Percentiles rank a stretch among this genome's conserved stretches.
phyloP scores from a whole-genome alignment of 495 filamentous ascomycete species.

The Rhypophila decipiens region DNA sequence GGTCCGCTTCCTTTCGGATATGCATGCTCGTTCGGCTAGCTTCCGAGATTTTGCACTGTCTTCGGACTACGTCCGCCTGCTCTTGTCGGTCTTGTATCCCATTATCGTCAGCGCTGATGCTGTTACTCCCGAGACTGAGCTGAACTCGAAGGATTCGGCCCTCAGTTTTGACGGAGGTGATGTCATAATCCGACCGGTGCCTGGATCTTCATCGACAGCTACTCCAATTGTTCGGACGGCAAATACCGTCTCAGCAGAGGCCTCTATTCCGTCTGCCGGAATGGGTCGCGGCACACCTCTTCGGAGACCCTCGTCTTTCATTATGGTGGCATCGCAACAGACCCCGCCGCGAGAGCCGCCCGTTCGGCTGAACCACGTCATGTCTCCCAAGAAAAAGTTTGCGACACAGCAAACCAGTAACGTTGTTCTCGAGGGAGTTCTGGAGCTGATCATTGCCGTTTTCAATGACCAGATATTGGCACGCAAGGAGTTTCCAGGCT shows the following conservation, averaged over 20 bases:
- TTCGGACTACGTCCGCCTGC: constrained; percentile 70
- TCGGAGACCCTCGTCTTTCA: constrained; percentile 79
- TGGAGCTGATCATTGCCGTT: constrained; percentile 68
- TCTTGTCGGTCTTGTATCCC: constrained; percentile 76
- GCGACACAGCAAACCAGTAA: constrained; percentile 52
- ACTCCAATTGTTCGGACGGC: constrained; percentile 67
- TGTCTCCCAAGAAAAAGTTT: constrained; percentile 50
- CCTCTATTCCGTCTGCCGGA: constrained; percentile 27
- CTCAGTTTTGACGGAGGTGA: constrained; percentile 82
- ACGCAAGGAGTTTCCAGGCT: constrained; percentile 84
- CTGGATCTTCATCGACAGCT: constrained; percentile 42
- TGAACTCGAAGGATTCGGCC: constrained; percentile 68
- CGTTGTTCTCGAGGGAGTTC: constrained; percentile 63
- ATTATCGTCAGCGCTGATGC: constrained; percentile 77
- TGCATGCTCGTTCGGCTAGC: constrained; percentile 62
- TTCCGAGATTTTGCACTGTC: constrained; percentile 76
- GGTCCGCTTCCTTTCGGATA: constrained; percentile 69
- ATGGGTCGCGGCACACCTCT: constrained; percentile 49
- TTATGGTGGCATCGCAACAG: constrained; percentile 71
- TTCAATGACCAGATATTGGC: constrained; percentile 77
- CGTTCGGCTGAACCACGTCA: constrained; percentile 55
- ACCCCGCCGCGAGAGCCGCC: constrained; percentile 47
- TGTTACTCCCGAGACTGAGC: constrained; percentile 73
- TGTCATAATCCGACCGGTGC: constrained; percentile 70
- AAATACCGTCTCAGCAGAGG: constrained; percentile 46